Base-by-base conservation (phyloP, 192 early-diverging fungal species). In the Physocladia obscura region DNA sequence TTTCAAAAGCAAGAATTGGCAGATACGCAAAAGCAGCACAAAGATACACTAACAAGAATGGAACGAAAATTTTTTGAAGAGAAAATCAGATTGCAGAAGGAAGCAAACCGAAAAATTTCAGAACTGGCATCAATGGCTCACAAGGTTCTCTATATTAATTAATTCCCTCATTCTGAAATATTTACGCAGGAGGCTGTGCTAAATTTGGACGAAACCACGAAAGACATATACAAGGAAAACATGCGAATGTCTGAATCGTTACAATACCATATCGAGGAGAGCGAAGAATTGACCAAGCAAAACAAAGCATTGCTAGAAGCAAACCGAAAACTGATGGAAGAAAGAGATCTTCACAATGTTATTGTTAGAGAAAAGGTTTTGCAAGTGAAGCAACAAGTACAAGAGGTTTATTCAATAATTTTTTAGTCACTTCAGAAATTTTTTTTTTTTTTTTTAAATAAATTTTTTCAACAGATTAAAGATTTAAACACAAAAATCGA, bases 41-140 rank as follows among this genome's bases (percentile, higher is more conserved):
- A 78, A 54, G 86, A 87, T 24, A 81, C 73, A 13, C 64, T 88
- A 6, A 77, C 81, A 35, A 51, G 83, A 31, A 77, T 88, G 79
- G 86, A 88, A 61, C 78, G 83, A 32, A 88, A 88, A 69, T 87
- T 85, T 61, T 88, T 88, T 72, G 86, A 88, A 59, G 86, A 88
- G 62, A 88, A 86, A 60, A 82, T 88, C 51, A 62, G 86, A 47
- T 72, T 88, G 32, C 86, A 88, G 51, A 88, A 87, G 48, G 86
- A 88, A 38, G 82, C 84, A 13, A 85, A 87, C 44, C 65, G 75
- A 32, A 88, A 88, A 65, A 87, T 88, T 19, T 71, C 79, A 30
- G 86, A 88, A 63, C 75, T 88, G n/a, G 86, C 86, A 4, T 69
- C 84, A 2, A 85, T 81, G 51, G 86, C 86, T 2, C 84, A 88